Conservation (phyloP, 306 rosid genomes). For the Cotoneaster glaucophyllus region DNA sequence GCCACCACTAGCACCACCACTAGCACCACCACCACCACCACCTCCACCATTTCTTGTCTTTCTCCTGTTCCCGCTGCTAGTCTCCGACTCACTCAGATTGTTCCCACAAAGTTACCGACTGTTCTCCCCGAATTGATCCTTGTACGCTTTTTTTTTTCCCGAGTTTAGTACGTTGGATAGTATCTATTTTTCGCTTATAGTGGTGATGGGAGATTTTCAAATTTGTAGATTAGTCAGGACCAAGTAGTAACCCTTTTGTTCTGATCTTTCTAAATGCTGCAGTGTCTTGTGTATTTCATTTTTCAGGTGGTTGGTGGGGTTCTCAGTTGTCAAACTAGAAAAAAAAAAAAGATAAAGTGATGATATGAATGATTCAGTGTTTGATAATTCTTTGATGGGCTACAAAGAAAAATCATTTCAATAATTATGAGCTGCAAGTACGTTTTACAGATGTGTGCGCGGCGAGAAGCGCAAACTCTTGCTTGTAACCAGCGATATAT, state of each 20-base stretch:
- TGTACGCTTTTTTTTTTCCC: neutral
- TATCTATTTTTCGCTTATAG: neutral
- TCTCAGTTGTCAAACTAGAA: neutral
- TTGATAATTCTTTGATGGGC: constrained; percentile 24
- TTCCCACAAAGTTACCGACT: neutral
- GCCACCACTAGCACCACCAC: constrained; percentile 62
- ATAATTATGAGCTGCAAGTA: constrained; percentile 26
- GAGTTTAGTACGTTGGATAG: constrained; percentile 14
- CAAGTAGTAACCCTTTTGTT: neutral
- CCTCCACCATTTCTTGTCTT: constrained; percentile 67
- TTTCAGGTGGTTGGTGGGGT: constrained; percentile 16
- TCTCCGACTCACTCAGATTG: constrained; percentile 6
- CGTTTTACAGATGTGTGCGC: constrained; percentile 33
- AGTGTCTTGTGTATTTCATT: neutral
- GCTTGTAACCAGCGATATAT: neutral
- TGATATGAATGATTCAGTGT: constrained; percentile 19
- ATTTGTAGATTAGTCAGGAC: neutral
- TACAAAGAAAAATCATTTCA: constrained; percentile 22
- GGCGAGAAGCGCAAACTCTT: constrained; percentile 35
- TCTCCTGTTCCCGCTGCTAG: constrained; percentile 20
- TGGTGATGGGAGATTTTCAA: neutral
- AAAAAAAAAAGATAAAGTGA: constrained; percentile 6
- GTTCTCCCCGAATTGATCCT: neutral
- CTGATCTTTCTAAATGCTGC: neutral
- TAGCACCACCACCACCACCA: constrained; percentile 61